A percentile compares a stretch with the other conserved stretches of the same genome.
Evolutionary conservation across 805 yeast genomes (phyloP).

Genomic region (Saturnispora gosingensis): DNA sequence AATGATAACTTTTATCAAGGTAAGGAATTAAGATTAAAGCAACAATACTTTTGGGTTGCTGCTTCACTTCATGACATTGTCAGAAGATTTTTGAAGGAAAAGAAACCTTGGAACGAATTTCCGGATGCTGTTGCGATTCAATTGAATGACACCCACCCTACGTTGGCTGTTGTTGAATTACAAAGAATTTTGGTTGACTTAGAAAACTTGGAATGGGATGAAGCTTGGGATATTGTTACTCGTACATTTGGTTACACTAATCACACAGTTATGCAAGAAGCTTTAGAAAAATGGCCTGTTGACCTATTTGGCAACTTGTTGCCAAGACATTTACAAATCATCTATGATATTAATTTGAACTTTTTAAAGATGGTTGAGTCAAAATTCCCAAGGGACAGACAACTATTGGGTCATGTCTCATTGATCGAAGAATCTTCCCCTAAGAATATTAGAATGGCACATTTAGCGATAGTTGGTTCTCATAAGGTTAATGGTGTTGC

Average conservation of each 20-base stretch:
- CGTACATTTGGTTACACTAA: slow-evolving; percentile 84
- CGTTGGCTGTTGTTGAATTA: slow-evolving; percentile 81
- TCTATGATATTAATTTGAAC: slow-evolving; percentile 72
- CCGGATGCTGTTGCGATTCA: slow-evolving; percentile 86
- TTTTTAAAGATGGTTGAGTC: slow-evolving; percentile 71
- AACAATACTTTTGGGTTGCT: slow-evolving; percentile 95
- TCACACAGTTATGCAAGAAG: slow-evolving; percentile 93
- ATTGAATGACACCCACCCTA: slow-evolving; percentile 91
- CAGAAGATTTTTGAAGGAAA: slow-evolving; percentile 76
- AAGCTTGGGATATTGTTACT: slow-evolving; percentile 79
- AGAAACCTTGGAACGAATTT: slow-evolving; percentile 71
- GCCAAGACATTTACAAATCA: slow-evolving; percentile 87
- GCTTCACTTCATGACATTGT: slow-evolving; percentile 88
- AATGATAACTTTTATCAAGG: slow-evolving; percentile 89
- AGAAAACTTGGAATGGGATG: slow-evolving; percentile 73
- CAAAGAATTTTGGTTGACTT: slow-evolving; percentile 79
- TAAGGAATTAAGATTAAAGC: slow-evolving; percentile 85
- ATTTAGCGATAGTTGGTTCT: slow-evolving; percentile 82
- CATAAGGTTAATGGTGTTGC: slow-evolving; percentile 96
- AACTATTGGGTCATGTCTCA: slow-evolving; percentile 60
- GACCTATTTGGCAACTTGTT: slow-evolving; percentile 66
- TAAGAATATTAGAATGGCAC: slow-evolving; percentile 88
- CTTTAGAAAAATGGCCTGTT: slow-evolving; percentile 93
- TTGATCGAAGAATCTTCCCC: slow-evolving; percentile 75
- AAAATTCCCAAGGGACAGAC: slow-evolving; percentile 67